Base-by-base conservation (phyloP, 1,284 basidiomycete species). In the Phlebopus sp. region DNA sequence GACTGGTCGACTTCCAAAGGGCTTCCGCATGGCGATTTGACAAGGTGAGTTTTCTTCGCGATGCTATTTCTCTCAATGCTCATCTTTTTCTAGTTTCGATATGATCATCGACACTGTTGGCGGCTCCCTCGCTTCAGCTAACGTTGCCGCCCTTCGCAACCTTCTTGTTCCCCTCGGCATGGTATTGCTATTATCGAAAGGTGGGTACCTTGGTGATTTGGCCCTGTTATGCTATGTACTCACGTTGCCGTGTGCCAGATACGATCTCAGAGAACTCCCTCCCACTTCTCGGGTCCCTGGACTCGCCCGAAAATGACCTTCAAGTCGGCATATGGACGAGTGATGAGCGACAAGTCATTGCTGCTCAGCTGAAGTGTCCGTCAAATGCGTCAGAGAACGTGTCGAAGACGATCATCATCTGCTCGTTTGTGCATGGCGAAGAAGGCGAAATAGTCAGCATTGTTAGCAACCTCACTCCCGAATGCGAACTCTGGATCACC, bases 371-470 rank as follows among this genome's bases (percentile, higher is more conserved):
- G 15, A 4, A 34, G 3, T 29, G 23, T 9, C 37, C 35, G 14
- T 31, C 23, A 5, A 36, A 18, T 25, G 38, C 31, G 14, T 44
- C 21, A 15, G 27, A 18, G 47, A 35, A 29, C 32, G 21, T 37
- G 6, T 30, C 34, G 31, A 49, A 43, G 8, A 36, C 37, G 13
- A 29, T 52, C n/a, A 18, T 49, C 21, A 35, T 52, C 42, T 32
- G 37, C 23, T 47, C 48, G 8, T 49, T 49, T 17, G 27, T 39
- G n/a, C 50, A 52, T 17, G 50, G 50, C 41, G 31, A 45, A 17
- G 50, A 52, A 37, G 50, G 37, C 9, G 37, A 49, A 21, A 19
- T 52, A 0, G 37, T 52, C 14, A 37, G 40, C 10, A 21, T 49
- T 17, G 50, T 43, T 9, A 45, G 44, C 14, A 25, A 45, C 23